Conservation (phyloP, 1,284 basidiomycete genomes). For the Rhodotorula mucilaginosa region DNA sequence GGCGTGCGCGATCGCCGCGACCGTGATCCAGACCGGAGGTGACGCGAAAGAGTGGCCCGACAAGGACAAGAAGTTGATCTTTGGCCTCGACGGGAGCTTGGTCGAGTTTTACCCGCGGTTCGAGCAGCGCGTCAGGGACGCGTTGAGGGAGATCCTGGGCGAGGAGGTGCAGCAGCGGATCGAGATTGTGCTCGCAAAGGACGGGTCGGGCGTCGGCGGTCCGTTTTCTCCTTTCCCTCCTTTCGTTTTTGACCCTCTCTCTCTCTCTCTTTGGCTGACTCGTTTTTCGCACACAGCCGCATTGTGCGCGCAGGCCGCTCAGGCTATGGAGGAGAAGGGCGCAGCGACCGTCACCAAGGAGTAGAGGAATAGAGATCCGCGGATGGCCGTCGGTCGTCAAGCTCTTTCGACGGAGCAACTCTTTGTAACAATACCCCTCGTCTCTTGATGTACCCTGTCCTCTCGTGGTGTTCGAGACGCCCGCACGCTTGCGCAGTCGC, state of each 20-base stretch:
- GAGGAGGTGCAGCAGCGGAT: slow-evolving; percentile 72
- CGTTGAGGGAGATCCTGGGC: slow-evolving; percentile 73
- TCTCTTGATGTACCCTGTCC: too few relatives aligned
- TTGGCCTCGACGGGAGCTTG: slow-evolving; percentile 89
- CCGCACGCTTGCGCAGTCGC: too few relatives aligned
- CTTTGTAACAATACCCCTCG: not conserved
- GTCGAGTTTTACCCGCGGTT: slow-evolving; percentile 88
- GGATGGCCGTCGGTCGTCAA: not conserved
- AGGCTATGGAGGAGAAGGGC: slow-evolving; percentile 34
- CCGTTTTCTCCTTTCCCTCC: not conserved
- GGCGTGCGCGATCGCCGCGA: slow-evolving; percentile 80
- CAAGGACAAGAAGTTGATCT: slow-evolving; percentile 59
- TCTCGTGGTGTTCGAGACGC: too few relatives aligned
- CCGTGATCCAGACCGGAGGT: slow-evolving; percentile 73
- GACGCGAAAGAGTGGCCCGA: slow-evolving; percentile 53
- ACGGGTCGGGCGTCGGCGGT: slow-evolving; percentile 87
- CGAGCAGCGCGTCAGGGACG: slow-evolving; percentile 68
- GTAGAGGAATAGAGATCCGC: not conserved
- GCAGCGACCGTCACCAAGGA: slow-evolving; percentile 24
- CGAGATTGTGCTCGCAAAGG: slow-evolving; percentile 87
- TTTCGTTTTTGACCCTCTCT: not conserved
- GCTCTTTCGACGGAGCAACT: not conserved
- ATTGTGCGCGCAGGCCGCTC: slow-evolving; percentile 37
- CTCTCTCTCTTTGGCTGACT: not conserved
- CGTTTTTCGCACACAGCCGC: slow-evolving; percentile 16